These are phyloP conservation scores for Nemania serpens DNA, from an alignment of 2,329 filamentous ascomycete genomes.

Conservation along the genomic window DNA sequence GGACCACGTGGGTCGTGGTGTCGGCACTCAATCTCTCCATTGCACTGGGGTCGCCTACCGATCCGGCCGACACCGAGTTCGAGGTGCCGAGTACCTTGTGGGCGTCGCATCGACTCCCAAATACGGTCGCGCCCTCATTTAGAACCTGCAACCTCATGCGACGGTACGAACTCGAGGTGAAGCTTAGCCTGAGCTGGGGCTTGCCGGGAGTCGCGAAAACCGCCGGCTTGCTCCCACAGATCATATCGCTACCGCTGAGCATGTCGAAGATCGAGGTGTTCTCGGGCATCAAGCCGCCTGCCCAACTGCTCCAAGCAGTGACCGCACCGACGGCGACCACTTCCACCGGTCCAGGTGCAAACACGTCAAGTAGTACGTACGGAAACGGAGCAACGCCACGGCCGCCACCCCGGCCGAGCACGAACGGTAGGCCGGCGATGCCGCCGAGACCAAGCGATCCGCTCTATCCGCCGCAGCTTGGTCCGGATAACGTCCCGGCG, in stretches of 20 bases:
- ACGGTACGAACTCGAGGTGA: slow-evolving; percentile 81
- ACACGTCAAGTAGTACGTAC: background rate
- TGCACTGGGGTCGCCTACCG: slow-evolving; percentile 65
- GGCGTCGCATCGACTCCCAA: slow-evolving; percentile 74
- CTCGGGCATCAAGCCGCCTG: slow-evolving; percentile 84
- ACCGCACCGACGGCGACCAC: slow-evolving; percentile 32
- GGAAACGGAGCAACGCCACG: slow-evolving; percentile 39
- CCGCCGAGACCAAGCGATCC: slow-evolving; percentile 48
- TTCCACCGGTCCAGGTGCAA: slow-evolving; percentile 37
- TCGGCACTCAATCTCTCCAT: slow-evolving; percentile 74
- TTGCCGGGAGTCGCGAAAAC: slow-evolving; percentile 20
- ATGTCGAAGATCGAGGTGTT: slow-evolving; percentile 77
- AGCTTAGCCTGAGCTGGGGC: slow-evolving; percentile 77
- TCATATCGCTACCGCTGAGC: slow-evolving; percentile 76
- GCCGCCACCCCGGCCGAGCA: slow-evolving; percentile 46
- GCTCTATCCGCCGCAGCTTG: slow-evolving; percentile 63
- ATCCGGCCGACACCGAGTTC: slow-evolving; percentile 67
- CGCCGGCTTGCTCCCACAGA: slow-evolving; percentile 58
- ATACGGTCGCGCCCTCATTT: slow-evolving; percentile 86
- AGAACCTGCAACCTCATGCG: slow-evolving; percentile 85
- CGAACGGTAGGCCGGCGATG: slow-evolving; percentile 22
- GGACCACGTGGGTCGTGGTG: slow-evolving; percentile 74
- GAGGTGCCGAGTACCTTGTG: slow-evolving; percentile 74
- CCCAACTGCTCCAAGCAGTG: slow-evolving; percentile 66
- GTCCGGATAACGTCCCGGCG: slow-evolving; percentile 47